Percentiles rank a stretch among this genome's conserved stretches.
These are phyloP conservation scores for Fibroporia radiculosa DNA, from an alignment of 768 basidiomycete species.

Conservation along the genomic window DNA sequence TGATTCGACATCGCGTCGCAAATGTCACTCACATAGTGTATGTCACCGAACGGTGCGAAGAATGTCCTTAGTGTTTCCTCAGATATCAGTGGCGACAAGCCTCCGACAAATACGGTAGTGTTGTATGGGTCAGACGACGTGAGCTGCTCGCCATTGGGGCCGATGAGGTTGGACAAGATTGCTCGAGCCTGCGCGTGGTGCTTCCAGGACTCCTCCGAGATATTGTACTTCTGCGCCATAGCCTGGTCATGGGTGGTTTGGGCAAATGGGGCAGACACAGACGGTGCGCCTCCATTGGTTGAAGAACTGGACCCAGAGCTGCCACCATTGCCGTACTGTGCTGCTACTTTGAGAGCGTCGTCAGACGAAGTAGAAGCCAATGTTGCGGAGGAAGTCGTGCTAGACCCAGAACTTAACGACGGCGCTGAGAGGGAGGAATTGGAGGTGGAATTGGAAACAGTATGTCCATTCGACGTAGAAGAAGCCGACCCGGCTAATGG, in stretches of 20 bases:
- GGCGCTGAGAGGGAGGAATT: constrained; percentile 28
- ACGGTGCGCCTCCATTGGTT: constrained; percentile 22
- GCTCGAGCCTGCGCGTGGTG: constrained; percentile 79
- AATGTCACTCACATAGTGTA: constrained; percentile 66
- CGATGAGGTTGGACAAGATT: constrained; percentile 75
- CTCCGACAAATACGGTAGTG: constrained; percentile 93
- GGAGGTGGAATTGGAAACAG: constrained; percentile 34
- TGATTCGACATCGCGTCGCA: no score
- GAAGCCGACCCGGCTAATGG: constrained; percentile 45
- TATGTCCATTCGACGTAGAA: constrained; percentile 13
- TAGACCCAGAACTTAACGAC: constrained; percentile 28
- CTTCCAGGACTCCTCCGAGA: constrained; percentile 76
- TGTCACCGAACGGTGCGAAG: constrained; percentile 88
- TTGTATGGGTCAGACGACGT: constrained; percentile 93
- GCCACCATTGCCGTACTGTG: constrained; percentile 24
- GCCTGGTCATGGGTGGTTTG: constrained; percentile 36
- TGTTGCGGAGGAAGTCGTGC: constrained; percentile 43
- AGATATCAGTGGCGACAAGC: constrained; percentile 77
- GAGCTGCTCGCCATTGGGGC: constrained; percentile 79
- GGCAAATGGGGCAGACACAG: constrained; percentile 33
- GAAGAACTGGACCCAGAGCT: background rate
- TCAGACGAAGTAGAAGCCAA: constrained; percentile 43
- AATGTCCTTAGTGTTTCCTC: constrained; percentile 90
- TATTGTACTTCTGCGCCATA: constrained; percentile 43
- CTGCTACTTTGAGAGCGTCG: constrained; percentile 43